Evolutionary conservation across 495 filamentous ascomycete species (phyloP).

Genomic region (Penicillium mononematosum): DNA sequence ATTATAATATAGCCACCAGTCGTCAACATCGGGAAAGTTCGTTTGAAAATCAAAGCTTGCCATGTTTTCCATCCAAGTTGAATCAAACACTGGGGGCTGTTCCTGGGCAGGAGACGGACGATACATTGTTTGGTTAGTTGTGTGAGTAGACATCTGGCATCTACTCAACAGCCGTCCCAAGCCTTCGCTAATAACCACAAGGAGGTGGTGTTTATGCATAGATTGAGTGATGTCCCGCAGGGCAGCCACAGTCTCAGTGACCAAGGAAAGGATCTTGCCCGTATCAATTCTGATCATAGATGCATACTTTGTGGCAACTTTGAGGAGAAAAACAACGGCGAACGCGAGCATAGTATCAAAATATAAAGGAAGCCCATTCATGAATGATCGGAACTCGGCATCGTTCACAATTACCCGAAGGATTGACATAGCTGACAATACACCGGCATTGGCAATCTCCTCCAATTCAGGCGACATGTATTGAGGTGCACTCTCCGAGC

Average conservation of each 20-base stretch:
- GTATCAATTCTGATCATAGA: slow-evolving; percentile 28
- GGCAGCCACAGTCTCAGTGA: slow-evolving; percentile 27
- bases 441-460: slow-evolving; percentile 33
- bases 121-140: slow-evolving; percentile 6
- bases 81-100: slow-evolving; percentile 16
- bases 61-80: slow-evolving; percentile 35
- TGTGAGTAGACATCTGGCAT: slow-evolving; percentile 20
- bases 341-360: slow-evolving; percentile 41
- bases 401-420: slow-evolving; percentile 30
- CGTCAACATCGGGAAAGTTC: slow-evolving; percentile 26
- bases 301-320: slow-evolving; percentile 31
- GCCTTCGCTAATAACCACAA: slow-evolving; percentile 29
- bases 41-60: slow-evolving; percentile 34
- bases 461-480: slow-evolving; percentile 28
- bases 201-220: slow-evolving; percentile 32
- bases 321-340: slow-evolving; percentile 36
- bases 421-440: slow-evolving; percentile 34
- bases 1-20: slow-evolving; percentile 30
- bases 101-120: slow-evolving; percentile 19
- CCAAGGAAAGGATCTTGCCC: slow-evolving; percentile 27
- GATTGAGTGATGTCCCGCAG: slow-evolving; percentile 25
- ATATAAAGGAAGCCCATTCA: slow-evolving; percentile 36
- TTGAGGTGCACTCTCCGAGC: slow-evolving; percentile 6
- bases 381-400: slow-evolving; percentile 29
- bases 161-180: slow-evolving; percentile 23